These are phyloP conservation scores for Chiua virens DNA, from an alignment of 768 basidiomycete genomes.

Conservation along the genomic window DNA sequence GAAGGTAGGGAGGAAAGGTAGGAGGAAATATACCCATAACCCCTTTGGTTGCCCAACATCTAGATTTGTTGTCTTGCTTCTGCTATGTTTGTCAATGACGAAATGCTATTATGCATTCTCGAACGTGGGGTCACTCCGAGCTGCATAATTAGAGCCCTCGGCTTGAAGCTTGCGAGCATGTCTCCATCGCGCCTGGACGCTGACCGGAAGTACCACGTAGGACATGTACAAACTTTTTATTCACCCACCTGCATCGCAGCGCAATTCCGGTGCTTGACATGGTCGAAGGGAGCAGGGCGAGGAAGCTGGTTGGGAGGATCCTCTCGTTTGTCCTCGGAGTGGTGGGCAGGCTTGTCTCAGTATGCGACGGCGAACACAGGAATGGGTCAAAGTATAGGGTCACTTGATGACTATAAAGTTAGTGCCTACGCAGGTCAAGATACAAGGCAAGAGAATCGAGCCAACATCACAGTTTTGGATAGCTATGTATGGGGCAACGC, in stretches of 20 bases:
- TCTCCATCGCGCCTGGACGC: too few relatives aligned
- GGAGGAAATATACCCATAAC: neutral
- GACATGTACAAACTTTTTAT: too few relatives aligned
- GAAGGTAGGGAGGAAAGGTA: slow-evolving; percentile 17
- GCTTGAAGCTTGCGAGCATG: too few relatives aligned
- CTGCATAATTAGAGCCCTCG: too few relatives aligned
- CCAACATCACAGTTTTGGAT: too few relatives aligned
- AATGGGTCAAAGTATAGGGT: neutral
- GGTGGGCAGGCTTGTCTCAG: slow-evolving; percentile 2
- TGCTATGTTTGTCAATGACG: neutral
- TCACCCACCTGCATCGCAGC: too few relatives aligned
- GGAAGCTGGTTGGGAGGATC: slow-evolving; percentile 30
- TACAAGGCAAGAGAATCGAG: slow-evolving; percentile 6
- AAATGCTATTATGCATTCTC: neutral
- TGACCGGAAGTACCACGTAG: too few relatives aligned
- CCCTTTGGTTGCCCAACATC: neutral
- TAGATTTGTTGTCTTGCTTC: neutral
- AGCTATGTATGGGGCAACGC: neutral
- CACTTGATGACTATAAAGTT: slow-evolving; percentile 8
- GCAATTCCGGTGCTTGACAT: slow-evolving; percentile 46
- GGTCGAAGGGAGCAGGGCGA: slow-evolving; percentile 37
- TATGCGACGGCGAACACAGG: neutral
- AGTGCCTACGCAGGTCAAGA: slow-evolving; percentile 3
- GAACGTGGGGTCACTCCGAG: too few relatives aligned
- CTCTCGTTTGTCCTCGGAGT: slow-evolving; percentile 15